These are phyloP conservation scores for Lactarius deliciosus DNA, from an alignment of 768 basidiomycete genomes.

Conservation along the genomic window DNA sequence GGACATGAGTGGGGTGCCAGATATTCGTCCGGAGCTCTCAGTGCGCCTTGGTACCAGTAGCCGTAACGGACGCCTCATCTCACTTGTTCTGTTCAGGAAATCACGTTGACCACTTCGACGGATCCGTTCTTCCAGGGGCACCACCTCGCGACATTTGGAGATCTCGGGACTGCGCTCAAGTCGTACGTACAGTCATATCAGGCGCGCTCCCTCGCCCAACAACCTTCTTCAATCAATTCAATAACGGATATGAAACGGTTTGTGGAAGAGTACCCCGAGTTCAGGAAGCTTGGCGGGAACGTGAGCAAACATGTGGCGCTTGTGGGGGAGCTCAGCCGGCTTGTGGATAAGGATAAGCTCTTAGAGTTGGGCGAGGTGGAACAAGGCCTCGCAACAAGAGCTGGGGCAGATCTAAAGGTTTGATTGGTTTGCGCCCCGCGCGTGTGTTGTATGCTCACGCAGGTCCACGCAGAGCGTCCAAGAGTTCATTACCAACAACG, in stretches of 20 bases:
- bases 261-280: constrained; percentile 98
- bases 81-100: constrained; percentile 58
- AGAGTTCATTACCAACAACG: constrained; percentile 64
- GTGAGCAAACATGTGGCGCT: constrained; percentile 98
- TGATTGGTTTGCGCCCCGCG: constrained; percentile 26
- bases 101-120: constrained; percentile 85
- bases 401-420: constrained; percentile 87
- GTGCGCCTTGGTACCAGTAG: constrained; percentile 44
- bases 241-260: constrained; percentile 96
- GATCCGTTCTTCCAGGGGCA: constrained; percentile 94
- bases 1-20: constrained; percentile 78
- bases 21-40: constrained; percentile 80
- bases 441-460: neutral
- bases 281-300: constrained; percentile 93
- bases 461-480: constrained; percentile 66
- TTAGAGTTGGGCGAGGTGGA: constrained; percentile 93
- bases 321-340: constrained; percentile 91
- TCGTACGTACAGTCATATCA: constrained; percentile 94
- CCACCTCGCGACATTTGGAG: constrained; percentile 92
- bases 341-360: constrained; percentile 83
- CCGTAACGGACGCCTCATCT: constrained; percentile 9
- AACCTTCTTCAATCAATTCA: constrained; percentile 83
- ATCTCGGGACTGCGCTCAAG: constrained; percentile 88
- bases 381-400: constrained; percentile 91
- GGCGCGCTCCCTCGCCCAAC: constrained; percentile 71